Conservation (phyloP, 2,329 filamentous ascomycete species). For the Diplodia seriata region DNA sequence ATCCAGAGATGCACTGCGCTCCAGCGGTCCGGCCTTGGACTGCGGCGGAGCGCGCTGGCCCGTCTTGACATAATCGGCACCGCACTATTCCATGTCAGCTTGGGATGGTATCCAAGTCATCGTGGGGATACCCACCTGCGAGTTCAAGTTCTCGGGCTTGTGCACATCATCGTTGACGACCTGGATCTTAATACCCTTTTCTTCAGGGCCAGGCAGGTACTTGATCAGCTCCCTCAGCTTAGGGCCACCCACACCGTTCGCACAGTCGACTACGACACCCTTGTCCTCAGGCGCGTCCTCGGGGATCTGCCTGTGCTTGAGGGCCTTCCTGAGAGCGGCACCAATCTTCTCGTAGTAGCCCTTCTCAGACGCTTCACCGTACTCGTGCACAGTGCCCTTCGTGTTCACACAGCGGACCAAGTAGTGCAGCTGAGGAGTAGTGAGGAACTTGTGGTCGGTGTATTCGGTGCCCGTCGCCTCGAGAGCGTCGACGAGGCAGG, state of each 20-base stretch:
- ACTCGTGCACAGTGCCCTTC: slow-evolving; percentile 82
- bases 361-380: slow-evolving; percentile 85
- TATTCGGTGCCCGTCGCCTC: slow-evolving; percentile 76
- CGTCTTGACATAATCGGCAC: slow-evolving; percentile 97
- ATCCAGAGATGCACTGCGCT: slow-evolving; percentile 88
- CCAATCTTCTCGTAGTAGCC: slow-evolving; percentile 96
- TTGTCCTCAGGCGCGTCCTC: slow-evolving; percentile 57
- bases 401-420: slow-evolving; percentile 94
- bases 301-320: slow-evolving; percentile 68
- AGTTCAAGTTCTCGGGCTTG: slow-evolving; percentile 86
- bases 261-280: slow-evolving; percentile 85
- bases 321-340: slow-evolving; percentile 81
- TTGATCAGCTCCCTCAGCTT: slow-evolving; percentile 89
- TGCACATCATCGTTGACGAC: slow-evolving; percentile 93
- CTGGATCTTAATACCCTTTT: slow-evolving; percentile 78
- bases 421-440: slow-evolving; percentile 98
- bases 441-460: slow-evolving; percentile 88
- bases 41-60: slow-evolving; percentile 87
- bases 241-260: slow-evolving; percentile 94
- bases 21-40: slow-evolving; percentile 76
- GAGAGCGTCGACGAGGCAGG: slow-evolving; percentile 79
- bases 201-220: slow-evolving; percentile 70
- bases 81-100: slow-evolving; percentile 64
- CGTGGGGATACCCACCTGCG: slow-evolving; percentile 66
- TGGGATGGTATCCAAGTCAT: background rate